These are phyloP conservation scores for Phylloporus rhodoxanthus DNA, from an alignment of 768 basidiomycete species.

Conservation along the genomic window DNA sequence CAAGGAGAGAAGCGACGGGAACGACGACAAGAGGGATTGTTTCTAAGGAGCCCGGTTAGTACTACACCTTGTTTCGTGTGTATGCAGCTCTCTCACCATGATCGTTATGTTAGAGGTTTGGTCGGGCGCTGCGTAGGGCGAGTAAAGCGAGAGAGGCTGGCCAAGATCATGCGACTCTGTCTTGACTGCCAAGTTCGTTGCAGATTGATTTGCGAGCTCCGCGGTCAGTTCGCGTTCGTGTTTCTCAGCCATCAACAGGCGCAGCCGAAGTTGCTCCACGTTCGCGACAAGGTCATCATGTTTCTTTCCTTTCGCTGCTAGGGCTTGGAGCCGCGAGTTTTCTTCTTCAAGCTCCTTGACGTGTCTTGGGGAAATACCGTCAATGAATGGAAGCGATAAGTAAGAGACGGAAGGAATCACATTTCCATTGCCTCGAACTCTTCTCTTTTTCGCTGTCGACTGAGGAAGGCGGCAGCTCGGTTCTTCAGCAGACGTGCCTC, in stretches of 20 bases:
- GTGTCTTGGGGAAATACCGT: constrained; percentile 45
- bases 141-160: constrained; percentile 40
- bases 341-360: constrained; percentile 82
- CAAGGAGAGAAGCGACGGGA: constrained; percentile 69
- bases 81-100: constrained; percentile 45
- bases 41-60: constrained; percentile 26
- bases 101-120: constrained; percentile 62
- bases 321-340: constrained; percentile 62
- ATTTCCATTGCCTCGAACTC: constrained; percentile 89
- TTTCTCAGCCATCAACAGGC: constrained; percentile 58
- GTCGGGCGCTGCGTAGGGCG: constrained; percentile 29
- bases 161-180: constrained; percentile 52
- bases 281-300: constrained; percentile 46
- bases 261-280: constrained; percentile 60
- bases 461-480: constrained; percentile 86
- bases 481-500: constrained; percentile 91
- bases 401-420: constrained; percentile 44
- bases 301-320: constrained; percentile 44
- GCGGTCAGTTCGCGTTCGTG: constrained; percentile 63
- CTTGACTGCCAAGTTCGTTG: constrained; percentile 41
- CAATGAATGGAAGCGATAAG: constrained; percentile 10
- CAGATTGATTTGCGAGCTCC: constrained; percentile 46
- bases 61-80: background rate
- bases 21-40: constrained; percentile 71
- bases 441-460: constrained; percentile 85